Percentiles rank a stretch among this genome's conserved stretches.
Conservation (phyloP, 768 basidiomycete species). For the Stropharia rugosoannulata region DNA sequence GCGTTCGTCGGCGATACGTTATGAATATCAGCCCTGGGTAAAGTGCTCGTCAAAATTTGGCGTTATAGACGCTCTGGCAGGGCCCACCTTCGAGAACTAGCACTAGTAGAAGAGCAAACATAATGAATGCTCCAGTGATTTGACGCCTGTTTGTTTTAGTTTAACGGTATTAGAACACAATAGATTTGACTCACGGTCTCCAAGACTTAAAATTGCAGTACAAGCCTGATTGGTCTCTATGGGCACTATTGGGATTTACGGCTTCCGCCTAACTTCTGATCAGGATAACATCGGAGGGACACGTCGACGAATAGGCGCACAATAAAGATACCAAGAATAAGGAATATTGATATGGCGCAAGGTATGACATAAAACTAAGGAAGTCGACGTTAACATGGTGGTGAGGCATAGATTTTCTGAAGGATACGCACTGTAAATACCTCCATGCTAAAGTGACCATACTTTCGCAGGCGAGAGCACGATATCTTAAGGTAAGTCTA, state of each 20-base stretch:
- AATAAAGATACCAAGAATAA: conserved; percentile 8
- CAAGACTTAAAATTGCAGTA: neutral
- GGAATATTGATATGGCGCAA: neutral
- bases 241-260: neutral
- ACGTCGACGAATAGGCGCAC: neutral
- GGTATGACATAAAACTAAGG: conserved; percentile 7
- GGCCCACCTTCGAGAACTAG: conserved; percentile 9
- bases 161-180: neutral
- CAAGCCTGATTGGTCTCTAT: neutral
- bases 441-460: neutral
- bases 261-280: neutral
- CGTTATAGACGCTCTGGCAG: neutral
- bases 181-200: conserved; percentile 1
- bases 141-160: neutral
- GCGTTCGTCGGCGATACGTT: neutral
- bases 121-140: conserved; percentile 6
- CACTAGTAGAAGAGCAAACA: conserved; percentile 9
- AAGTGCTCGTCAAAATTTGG: neutral
- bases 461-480: neutral
- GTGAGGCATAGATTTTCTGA: neutral
- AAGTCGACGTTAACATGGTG: neutral
- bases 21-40: neutral
- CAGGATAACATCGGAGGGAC: neutral
- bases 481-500: neutral
- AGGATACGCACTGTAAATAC: neutral